These are phyloP conservation scores for Aspergillus homomorphus DNA, from an alignment of 495 filamentous ascomycete genomes.

Conservation along the genomic window DNA sequence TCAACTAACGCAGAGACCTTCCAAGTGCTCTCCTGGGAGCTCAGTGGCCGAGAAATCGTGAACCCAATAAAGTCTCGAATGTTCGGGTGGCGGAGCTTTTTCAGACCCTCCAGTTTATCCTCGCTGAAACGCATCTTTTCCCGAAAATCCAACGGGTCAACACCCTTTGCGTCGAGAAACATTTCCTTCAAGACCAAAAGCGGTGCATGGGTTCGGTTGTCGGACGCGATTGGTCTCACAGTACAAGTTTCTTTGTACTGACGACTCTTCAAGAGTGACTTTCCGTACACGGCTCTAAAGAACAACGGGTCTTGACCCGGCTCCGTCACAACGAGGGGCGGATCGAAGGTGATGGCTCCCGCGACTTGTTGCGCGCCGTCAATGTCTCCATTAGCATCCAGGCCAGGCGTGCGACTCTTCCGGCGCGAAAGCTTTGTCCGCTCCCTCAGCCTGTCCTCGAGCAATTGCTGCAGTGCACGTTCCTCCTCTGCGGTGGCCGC, in stretches of 20 bases:
- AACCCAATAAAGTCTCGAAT: constrained; percentile 76
- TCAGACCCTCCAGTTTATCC: constrained; percentile 72
- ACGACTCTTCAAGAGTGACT: constrained; percentile 55
- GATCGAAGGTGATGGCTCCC: constrained; percentile 65
- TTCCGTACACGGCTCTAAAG: constrained; percentile 65
- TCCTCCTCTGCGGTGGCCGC: constrained; percentile 69
- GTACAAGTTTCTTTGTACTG: constrained; percentile 59
- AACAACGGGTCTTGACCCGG: constrained; percentile 50
- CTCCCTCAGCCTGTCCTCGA: constrained; percentile 69
- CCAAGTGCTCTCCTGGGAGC: constrained; percentile 51
- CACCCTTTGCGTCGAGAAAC: constrained; percentile 32
- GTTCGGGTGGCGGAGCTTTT: constrained; percentile 71
- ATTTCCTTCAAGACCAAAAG: constrained; percentile 67
- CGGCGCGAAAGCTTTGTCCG: constrained; percentile 38
- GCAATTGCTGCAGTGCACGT: constrained; percentile 65
- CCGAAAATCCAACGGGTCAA: constrained; percentile 48
- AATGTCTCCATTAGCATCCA: constrained; percentile 29
- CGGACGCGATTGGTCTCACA: constrained; percentile 60
- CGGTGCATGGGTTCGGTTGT: constrained; percentile 47
- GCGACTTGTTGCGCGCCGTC: constrained; percentile 40
- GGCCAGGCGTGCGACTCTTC: constrained; percentile 38
- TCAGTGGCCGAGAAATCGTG: constrained; percentile 56
- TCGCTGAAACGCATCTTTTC: constrained; percentile 58
- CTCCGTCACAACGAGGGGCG: constrained; percentile 59
- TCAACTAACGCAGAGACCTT: constrained; percentile 78